Evolutionary conservation across 2,329 filamentous ascomycete species (phyloP), one percentile per base, ranked within the genome.

Genomic region (Monascus ruber): DNA sequence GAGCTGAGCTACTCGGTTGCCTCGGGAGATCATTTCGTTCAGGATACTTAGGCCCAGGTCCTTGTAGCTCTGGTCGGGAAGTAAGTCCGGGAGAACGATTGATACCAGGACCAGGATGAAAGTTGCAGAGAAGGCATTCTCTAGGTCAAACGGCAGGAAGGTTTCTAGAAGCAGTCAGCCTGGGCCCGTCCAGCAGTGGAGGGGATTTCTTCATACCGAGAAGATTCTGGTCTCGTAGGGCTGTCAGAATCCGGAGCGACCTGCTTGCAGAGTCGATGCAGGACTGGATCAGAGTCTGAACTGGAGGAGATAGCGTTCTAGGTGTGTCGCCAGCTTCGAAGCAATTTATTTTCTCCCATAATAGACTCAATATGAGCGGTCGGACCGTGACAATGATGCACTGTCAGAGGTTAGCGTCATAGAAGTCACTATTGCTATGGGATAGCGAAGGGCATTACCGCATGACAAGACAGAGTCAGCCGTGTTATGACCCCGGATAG

Each of bases 401-500:
- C 51, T 54, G 9, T 11, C n/a, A 17, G 17, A 24, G 11, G n/a
- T 37, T 24, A 34, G 32, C 3, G n/a, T 5, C 6, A 24, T 38
- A 40, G 8, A 40, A 31, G 31, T 32, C 1, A 24, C 8, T 27
- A 28, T 1, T 5, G 8, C 10, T 5, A 24, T 1, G 11, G 6
- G 0, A 17, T 11, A 33, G 26, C 1, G 5, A 7, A 27, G 17
- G 5, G 5, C 36, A 49, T 7, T 46, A 59, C 59, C 42, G 60
- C 54, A 37, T 63, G 61, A 34, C 62, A 53, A 25, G 52, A 51
- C 5, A 54, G 31, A 5, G 50, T 52, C 26, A 55, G 34, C 10
- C 62, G 56, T 5, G 61, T 61, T 5, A 59, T 58, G 35, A 62
- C 51, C 6, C 60, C 50, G 2, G 60, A 63, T 9, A 63, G 54